Evolutionary conservation across 2,329 filamentous ascomycete genomes (phyloP), one percentile per base, ranked within the genome.

Genomic region (Botrytis squamosa): DNA sequence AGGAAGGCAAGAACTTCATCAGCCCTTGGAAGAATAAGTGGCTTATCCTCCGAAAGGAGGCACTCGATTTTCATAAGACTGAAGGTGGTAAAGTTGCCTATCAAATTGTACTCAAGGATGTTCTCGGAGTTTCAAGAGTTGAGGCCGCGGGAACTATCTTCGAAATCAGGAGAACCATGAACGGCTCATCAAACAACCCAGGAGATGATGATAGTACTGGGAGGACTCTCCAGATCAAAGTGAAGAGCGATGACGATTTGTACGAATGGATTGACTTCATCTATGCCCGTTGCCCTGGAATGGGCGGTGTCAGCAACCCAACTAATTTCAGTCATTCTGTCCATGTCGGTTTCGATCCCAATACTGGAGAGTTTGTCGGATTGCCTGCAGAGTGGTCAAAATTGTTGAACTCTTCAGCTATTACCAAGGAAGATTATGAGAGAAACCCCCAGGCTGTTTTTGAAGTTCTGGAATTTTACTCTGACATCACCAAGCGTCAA

Each of bases 181-280:
- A 91, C 78, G 90, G 89, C 57, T 84, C 87, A 57, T 93, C 91
- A 65, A 89, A 88, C 69, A 93, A 92, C 75, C 89, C 94, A 18
- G 89, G 91, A 70, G 92, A 93, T 64, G 80, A 81, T 77, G 95
- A 98, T 77, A 91, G 93, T 49, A 88, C 91, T 14, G 92, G 91
- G 74, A 94, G 93, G 82, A 93, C 93, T 5, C 89, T 98, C 70
- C 94, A 96, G 76, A 96, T 97, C 82, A 94, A 93, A 82, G 94
- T 98, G 79, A 97, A 98, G 84, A 92, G 91, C 73, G 96, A 99
- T 80, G 95, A 97, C 81, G 96, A 99, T 78, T 90, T 99, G 71
- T 99, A 99, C 83, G 94, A 97, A 80, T 99, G 96, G 96, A 97
- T 98, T 80, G 96, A 99, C 83, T 93, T 95, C 82, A 97, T 99